Base-by-base conservation (phyloP, 2,329 filamentous ascomycete species). In the Alternaria ethzedia region DNA sequence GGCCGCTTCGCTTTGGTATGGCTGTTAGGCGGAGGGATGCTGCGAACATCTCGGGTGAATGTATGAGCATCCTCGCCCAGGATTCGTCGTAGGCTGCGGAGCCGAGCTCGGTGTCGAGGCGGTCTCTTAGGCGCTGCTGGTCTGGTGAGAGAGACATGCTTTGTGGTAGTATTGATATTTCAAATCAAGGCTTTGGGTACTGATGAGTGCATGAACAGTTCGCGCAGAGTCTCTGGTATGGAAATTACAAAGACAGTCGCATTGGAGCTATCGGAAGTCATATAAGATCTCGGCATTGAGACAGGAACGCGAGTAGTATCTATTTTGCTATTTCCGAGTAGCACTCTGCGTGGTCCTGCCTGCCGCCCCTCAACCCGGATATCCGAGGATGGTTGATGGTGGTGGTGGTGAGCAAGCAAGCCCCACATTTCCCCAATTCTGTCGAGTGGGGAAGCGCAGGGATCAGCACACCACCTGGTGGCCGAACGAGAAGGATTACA, bases 21-120 rank as follows among this genome's bases (percentile, higher is more conserved):
- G 57, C 57, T 30, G 71, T 70, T 11, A 78, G 64, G 25, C 71
- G 68, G 3, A 77, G 26, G n/a, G 61, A 68, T 3, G 76, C 73
- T 12, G 71, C 62, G 62, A 79, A 77, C 71, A 77, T 76, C 21
- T 71, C 69, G 4, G 75, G 76, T 11, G 66, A 69, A 47, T 76
- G 67, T 5, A 56, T 64, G 13, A 77, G 71, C 41, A 78, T 65
- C 6, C 70, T 64, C 12, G 66, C 61, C 76, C 76, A 79, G 57
- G 67, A 65, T 49, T 72, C 69, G 21, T 76, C 73, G 43, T 70
- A 77, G 5, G 66, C 63, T 23, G 64, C 52, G 11, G 68, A 47
- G 13, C 73, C 74, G n/a, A 77, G 62, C 20, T 69, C 61, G 10
- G 61, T 66, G 23, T 73, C 64, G 58, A 76, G 75, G 5, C 62